Base-by-base conservation (phyloP, 345 rosid genomes). In the Excoecaria agallocha region DNA sequence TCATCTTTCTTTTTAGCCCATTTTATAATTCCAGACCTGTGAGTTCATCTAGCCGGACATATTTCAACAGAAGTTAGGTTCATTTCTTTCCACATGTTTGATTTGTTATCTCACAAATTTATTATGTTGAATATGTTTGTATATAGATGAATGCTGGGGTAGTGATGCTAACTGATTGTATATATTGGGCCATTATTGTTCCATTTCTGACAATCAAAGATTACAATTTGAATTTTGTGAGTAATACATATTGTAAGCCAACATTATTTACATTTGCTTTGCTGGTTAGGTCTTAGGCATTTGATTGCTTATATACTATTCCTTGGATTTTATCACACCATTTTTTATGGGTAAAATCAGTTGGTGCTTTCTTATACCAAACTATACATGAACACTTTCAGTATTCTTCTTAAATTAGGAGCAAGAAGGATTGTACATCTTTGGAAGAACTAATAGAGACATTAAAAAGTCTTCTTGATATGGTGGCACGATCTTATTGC, bases 181-280 rank as follows among this genome's bases (percentile, higher is more conserved):
- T 87, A 22, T 92, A 85, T 82, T 92, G 97, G 94, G 46, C 63
- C 20, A 74, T 88, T 72, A 87, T 92, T 81, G 90, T 86, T 73
- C 93, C 91, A 0, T 88, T 83, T 78, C 84, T 90, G 71, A 82
- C 87, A 71, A 76, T 87, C 77, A 74, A 75, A 48, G 91, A 87
- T 76, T 84, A 79, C 45, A 45, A 75, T 13, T 73, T 86, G 74
- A 79, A 82, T 85, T 86, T 87, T 5, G 90, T 88, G 83, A 90
- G 93, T 68, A 71, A 22, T 45, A 16, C 8, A 19, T 56, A 22
- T 1, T 73, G n/a, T 43, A 50, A 30, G 66, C 65, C 43, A 48
- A 60, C 58, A 39, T 56, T 48, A 25, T 30, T 22, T 70, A 24
- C 46, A 56, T 70, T 63, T 57, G 20, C 70, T 68, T 6, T 61